These are phyloP conservation scores for Wickerhamomyces chaumierensis DNA, from an alignment of 805 yeast species.

Conservation along the genomic window DNA sequence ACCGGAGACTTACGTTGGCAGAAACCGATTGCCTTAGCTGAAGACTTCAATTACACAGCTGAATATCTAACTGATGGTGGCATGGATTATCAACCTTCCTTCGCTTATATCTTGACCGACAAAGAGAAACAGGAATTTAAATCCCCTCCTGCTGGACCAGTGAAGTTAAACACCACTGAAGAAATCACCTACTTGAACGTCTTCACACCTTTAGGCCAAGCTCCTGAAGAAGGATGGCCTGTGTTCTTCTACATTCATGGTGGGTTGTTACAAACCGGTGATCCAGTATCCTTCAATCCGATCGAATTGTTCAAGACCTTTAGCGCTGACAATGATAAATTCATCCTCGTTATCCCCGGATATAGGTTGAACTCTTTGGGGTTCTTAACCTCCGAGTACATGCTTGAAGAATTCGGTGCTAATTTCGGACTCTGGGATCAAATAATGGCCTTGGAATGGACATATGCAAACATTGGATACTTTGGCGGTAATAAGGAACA, in stretches of 20 bases:
- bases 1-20: constrained; percentile 22
- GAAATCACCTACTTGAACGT: constrained; percentile 25
- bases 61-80: constrained; percentile 24
- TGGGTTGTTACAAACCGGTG: constrained; percentile 29
- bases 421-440: constrained; percentile 30
- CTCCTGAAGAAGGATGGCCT: constrained; percentile 31
- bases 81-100: constrained; percentile 29
- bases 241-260: constrained; percentile 31
- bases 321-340: constrained; percentile 21
- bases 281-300: constrained; percentile 16
- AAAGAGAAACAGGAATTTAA: too few relatives aligned
- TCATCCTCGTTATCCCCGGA: constrained; percentile 26
- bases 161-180: too few relatives aligned
- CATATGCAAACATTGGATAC: constrained; percentile 25
- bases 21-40: constrained; percentile 23
- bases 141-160: too few relatives aligned
- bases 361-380: constrained; percentile 31
- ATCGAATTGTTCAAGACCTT: constrained; percentile 12
- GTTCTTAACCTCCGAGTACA: constrained; percentile 26
- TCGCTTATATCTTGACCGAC: too few relatives aligned
- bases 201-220: constrained; percentile 24
- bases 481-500: constrained; percentile 36
- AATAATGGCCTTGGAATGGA: constrained; percentile 35
- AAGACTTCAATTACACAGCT: constrained; percentile 26
- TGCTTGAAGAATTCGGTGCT: constrained; percentile 18